Conservation (phyloP, 768 basidiomycete species). For the Tulasnella sp. region DNA sequence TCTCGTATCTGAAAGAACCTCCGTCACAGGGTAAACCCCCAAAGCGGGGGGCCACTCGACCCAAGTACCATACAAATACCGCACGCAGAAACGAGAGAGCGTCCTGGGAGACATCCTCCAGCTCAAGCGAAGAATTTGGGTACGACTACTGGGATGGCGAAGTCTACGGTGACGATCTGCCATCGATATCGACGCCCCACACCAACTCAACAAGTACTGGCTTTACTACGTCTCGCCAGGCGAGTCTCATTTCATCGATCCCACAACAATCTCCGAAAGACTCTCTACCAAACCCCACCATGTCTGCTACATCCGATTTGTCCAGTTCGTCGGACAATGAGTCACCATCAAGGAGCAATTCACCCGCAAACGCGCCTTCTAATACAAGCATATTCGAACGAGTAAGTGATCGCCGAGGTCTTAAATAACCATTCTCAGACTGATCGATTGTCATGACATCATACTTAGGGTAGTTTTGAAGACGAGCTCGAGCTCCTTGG, state of each 20-base stretch:
- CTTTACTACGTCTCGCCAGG: too few relatives aligned
- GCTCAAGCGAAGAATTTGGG: background rate
- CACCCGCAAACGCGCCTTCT: background rate
- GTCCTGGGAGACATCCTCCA: background rate
- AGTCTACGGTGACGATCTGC: background rate
- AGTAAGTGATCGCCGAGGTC: background rate
- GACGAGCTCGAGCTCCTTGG: slow-evolving; percentile 23
- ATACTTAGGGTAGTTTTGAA: background rate
- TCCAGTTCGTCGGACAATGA: background rate
- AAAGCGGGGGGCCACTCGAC: background rate
- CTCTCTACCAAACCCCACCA: background rate
- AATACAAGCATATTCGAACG: background rate
- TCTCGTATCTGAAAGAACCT: background rate
- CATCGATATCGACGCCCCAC: too few relatives aligned
- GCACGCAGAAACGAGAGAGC: background rate
- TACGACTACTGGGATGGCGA: background rate
- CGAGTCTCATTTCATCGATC: background rate
- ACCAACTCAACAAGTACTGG: too few relatives aligned
- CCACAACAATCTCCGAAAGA: background rate
- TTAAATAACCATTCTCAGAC: background rate
- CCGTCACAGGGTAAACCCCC: background rate
- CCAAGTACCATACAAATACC: background rate
- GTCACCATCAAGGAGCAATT: background rate
- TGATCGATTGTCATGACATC: background rate
- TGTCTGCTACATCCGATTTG: background rate